These are phyloP conservation scores for Carpinus viminea DNA, from an alignment of 306 rosid genomes.

Conservation along the genomic window DNA sequence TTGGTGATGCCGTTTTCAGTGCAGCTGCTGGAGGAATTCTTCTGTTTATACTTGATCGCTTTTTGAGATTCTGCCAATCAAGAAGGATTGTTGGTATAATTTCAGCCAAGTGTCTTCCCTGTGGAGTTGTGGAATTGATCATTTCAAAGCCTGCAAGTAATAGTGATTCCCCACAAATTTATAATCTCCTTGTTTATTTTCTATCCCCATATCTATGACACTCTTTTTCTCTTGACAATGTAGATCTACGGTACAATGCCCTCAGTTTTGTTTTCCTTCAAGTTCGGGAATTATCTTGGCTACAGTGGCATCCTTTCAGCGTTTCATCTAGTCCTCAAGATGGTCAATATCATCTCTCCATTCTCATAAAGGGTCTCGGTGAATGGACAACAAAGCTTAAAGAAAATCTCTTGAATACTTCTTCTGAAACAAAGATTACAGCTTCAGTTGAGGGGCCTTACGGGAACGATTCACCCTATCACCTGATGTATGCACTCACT, in stretches of 20 bases:
- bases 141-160: slow-evolving; percentile 86
- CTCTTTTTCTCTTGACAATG: slow-evolving; percentile 20
- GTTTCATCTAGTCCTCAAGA: slow-evolving; percentile 93
- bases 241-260: slow-evolving; percentile 84
- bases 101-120: slow-evolving; percentile 76
- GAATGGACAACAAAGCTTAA: slow-evolving; percentile 69
- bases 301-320: slow-evolving; percentile 98
- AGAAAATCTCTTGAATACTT: slow-evolving; percentile 36
- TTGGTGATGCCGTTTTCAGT: slow-evolving; percentile 76
- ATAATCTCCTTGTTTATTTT: slow-evolving; percentile 2
- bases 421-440: slow-evolving; percentile 42
- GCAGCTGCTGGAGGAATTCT: slow-evolving; percentile 79
- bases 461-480: slow-evolving; percentile 88
- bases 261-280: slow-evolving; percentile 89
- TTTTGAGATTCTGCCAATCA: slow-evolving; percentile 85
- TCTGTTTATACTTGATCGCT: slow-evolving; percentile 81
- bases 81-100: slow-evolving; percentile 65
- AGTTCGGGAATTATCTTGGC: slow-evolving; percentile 80
- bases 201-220: slow-evolving; percentile 23
- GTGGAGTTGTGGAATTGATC: slow-evolving; percentile 82
- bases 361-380: slow-evolving; percentile 91
- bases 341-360: slow-evolving; percentile 71
- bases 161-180: slow-evolving; percentile 6
- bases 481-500: slow-evolving; percentile 59
- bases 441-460: slow-evolving; percentile 95